These are phyloP conservation scores for Gigaspora rosea DNA, from an alignment of 192 early-diverging fungal genomes.

Conservation along the genomic window DNA sequence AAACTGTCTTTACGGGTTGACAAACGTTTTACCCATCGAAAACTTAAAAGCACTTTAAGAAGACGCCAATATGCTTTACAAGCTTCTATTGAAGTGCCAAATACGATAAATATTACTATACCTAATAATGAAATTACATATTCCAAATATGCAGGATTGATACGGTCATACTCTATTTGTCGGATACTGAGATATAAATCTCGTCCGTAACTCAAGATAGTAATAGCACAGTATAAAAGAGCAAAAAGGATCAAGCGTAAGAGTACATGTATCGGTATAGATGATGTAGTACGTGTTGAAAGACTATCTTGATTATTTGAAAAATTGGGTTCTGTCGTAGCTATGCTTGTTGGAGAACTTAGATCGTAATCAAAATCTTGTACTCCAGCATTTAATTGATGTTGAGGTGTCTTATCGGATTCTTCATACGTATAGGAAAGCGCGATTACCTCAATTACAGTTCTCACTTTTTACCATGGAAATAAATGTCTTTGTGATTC, in stretches of 20 bases:
- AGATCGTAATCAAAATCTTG: neutral
- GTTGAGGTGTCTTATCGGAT: no score
- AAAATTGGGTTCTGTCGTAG: neutral
- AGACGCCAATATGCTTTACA: conserved; percentile 3
- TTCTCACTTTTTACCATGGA: neutral
- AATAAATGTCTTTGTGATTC: neutral
- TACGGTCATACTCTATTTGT: neutral
- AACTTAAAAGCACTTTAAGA: neutral
- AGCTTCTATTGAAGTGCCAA: conserved; percentile 28
- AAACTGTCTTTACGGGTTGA: conserved; percentile 16
- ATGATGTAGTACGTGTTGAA: neutral
- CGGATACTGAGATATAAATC: neutral
- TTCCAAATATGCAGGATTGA: conserved; percentile 1
- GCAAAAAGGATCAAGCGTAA: conserved; percentile 9
- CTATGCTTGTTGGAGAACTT: neutral
- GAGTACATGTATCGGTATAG: conserved; percentile 11
- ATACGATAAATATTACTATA: conserved; percentile 13
- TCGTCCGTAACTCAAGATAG: neutral
- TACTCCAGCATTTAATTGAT: no score
- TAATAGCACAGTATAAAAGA: conserved; percentile 16
- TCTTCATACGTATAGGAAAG: no score
- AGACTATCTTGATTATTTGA: neutral
- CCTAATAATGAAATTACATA: conserved; percentile 27
- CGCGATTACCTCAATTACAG: no score
- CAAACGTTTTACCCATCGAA: neutral